These are phyloP conservation scores for Flaveria brownii DNA, from an alignment of 129 eudicot species.

Conservation along the genomic window DNA sequence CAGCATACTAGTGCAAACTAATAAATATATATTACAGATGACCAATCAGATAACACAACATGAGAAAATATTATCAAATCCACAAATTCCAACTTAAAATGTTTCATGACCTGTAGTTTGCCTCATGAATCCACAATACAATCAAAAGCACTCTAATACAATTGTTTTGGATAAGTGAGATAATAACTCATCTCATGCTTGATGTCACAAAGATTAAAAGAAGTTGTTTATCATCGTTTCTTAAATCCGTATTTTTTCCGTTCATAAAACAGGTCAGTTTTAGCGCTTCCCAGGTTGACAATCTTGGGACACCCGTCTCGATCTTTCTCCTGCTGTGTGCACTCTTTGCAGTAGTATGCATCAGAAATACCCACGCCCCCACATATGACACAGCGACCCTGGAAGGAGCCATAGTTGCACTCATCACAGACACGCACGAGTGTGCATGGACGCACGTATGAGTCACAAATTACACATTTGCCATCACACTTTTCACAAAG, in stretches of 20 bases:
- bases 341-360: constrained; percentile 59
- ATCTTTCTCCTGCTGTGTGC: constrained; percentile 59
- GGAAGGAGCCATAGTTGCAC: constrained; percentile 57
- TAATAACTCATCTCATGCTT: constrained; percentile 5
- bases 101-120: not conserved
- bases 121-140: not conserved
- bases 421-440: constrained; percentile 53
- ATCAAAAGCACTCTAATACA: constrained; percentile 18
- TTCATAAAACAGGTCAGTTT: constrained; percentile 51
- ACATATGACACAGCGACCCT: constrained; percentile 50
- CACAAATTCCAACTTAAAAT: constrained; percentile 11
- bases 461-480: constrained; percentile 68
- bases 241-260: constrained; percentile 53
- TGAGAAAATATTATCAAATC: not conserved
- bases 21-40: not conserved
- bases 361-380: constrained; percentile 61
- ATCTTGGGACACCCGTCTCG: constrained; percentile 59
- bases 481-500: constrained; percentile 77
- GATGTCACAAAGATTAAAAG: not conserved
- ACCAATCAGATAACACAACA: not conserved
- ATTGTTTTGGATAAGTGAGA: not conserved
- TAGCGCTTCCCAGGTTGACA: constrained; percentile 52
- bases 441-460: constrained; percentile 68
- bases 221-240: constrained; percentile 34
- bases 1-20: not conserved